phyloP scores from a whole-genome alignment of 345 rosid genomes.

The Gossypium thurberi region DNA sequence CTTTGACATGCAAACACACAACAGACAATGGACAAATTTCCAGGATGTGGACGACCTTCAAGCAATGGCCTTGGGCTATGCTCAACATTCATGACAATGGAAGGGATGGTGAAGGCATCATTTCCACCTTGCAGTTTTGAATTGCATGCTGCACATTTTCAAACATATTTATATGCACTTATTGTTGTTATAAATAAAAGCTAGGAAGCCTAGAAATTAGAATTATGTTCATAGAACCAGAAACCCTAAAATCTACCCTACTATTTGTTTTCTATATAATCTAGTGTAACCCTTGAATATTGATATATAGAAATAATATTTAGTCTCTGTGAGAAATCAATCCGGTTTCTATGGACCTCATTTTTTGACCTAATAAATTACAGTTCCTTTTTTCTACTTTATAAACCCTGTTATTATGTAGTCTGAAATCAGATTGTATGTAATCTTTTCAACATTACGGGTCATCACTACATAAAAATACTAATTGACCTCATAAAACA shows the following conservation, averaged over 20 bases:
- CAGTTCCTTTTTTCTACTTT: background rate
- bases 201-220: constrained; percentile 35
- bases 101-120: constrained; percentile 24
- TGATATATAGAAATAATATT: constrained; percentile 16
- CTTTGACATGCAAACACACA: constrained; percentile 40
- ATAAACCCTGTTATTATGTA: background rate
- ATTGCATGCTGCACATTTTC: constrained; percentile 29
- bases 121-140: constrained; percentile 26
- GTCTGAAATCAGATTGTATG: background rate
- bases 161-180: constrained; percentile 25
- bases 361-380: constrained; percentile 22
- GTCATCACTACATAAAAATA: too few species aligned
- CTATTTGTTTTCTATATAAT: constrained; percentile 18
- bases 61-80: constrained; percentile 50
- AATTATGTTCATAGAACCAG: constrained; percentile 16
- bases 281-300: constrained; percentile 26
- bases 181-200: constrained; percentile 38
- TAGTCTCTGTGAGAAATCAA: constrained; percentile 10
- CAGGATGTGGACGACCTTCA: constrained; percentile 63
- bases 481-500: too few species aligned
- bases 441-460: background rate
- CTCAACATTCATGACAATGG: constrained; percentile 33
- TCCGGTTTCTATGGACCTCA: constrained; percentile 25
- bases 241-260: constrained; percentile 26
- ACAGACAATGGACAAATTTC: constrained; percentile 40